These are phyloP conservation scores for Solanum medicagineum DNA, from an alignment of 257 asterid genomes.

Conservation along the genomic window DNA sequence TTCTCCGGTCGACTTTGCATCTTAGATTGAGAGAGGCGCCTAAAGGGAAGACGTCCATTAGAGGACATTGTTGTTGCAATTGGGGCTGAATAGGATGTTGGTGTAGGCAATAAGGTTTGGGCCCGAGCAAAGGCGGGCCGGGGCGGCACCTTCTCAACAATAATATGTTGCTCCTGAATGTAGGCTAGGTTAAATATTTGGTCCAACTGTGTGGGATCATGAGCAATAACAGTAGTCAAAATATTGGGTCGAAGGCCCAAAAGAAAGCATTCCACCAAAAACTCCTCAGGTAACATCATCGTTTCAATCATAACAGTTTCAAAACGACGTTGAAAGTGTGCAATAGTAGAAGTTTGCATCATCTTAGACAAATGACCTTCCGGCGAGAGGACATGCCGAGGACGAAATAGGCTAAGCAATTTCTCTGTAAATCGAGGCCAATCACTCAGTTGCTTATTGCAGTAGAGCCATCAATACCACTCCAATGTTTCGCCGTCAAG, in stretches of 20 bases:
- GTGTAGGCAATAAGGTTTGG: not conserved
- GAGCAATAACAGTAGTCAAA: not conserved
- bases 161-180: not conserved
- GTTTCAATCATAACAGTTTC: not conserved
- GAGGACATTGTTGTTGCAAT: not conserved
- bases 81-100: not conserved
- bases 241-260: not conserved
- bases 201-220: not conserved
- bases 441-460: not conserved
- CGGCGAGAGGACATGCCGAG: not conserved
- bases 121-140: not conserved
- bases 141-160: not conserved
- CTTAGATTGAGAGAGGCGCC: not conserved
- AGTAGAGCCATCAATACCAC: not conserved
- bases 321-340: not conserved
- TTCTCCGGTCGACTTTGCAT: not conserved
- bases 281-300: not conserved
- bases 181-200: not conserved
- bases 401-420: not conserved
- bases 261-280: not conserved
- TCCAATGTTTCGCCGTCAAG: not conserved
- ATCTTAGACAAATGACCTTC: not conserved
- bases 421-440: not conserved
- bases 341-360: not conserved
- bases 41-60: not conserved